A percentile compares a stretch with the other conserved stretches of the same genome.
Conservation (phyloP, 257 asterid genomes). For the Cynanchum wilfordii region DNA sequence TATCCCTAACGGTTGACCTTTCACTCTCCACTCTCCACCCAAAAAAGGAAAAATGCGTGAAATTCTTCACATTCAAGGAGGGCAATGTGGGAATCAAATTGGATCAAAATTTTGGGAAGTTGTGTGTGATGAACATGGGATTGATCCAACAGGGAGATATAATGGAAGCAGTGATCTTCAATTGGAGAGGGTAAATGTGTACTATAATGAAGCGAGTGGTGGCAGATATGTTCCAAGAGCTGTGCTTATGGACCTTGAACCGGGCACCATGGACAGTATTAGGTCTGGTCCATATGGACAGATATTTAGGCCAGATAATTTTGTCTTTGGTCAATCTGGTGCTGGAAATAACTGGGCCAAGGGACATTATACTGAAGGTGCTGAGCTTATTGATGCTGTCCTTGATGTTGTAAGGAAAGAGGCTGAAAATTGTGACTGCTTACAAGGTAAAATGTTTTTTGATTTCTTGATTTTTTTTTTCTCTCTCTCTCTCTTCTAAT, state of each 20-base stretch:
- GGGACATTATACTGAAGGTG: slow-evolving; percentile 13
- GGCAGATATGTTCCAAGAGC: slow-evolving; percentile 9
- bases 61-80: slow-evolving; percentile 11
- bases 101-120: slow-evolving; percentile 14
- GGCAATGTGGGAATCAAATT: slow-evolving; percentile 16
- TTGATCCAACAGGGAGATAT: slow-evolving; percentile 9
- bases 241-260: slow-evolving; percentile 15
- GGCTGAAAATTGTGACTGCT: slow-evolving; percentile 5
- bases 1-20: slow-evolving; percentile 6
- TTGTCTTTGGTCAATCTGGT: slow-evolving; percentile 11
- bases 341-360: slow-evolving; percentile 15
- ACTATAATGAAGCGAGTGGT: slow-evolving; percentile 8
- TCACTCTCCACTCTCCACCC: too few relatives aligned
- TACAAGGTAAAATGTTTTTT: slow-evolving; percentile 11
- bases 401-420: slow-evolving; percentile 15
- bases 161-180: slow-evolving; percentile 5
- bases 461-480: too few relatives aligned
- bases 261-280: slow-evolving; percentile 13
- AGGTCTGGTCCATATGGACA: slow-evolving; percentile 6
- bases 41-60: not conserved
- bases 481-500: not conserved
- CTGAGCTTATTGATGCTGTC: slow-evolving; percentile 13
- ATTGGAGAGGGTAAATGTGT: slow-evolving; percentile 15
- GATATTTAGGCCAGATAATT: slow-evolving; percentile 14
- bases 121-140: slow-evolving; percentile 14